These are phyloP conservation scores for Punctularia strigosozonata DNA, from an alignment of 768 basidiomycete genomes.

Conservation along the genomic window DNA sequence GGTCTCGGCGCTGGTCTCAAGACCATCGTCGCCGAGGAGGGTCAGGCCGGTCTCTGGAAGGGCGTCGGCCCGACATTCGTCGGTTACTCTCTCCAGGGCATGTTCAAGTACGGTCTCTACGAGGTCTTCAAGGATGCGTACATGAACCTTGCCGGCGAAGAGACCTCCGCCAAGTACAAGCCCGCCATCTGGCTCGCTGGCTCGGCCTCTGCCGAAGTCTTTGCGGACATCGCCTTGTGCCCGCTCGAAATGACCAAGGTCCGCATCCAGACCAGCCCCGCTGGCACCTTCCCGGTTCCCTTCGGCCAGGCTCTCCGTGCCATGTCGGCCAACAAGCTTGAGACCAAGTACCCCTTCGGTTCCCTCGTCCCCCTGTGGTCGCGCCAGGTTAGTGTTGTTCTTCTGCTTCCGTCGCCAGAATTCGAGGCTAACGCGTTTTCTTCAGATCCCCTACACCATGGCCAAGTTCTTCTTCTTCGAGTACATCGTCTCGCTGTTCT, in stretches of 20 bases:
- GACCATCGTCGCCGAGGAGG: conserved; percentile 68
- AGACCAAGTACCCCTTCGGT: conserved; percentile 79
- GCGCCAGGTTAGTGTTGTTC: conserved; percentile 46
- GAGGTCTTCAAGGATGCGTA: conserved; percentile 93
- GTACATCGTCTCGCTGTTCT: conserved; percentile 78
- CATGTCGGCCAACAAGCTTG: conserved; percentile 54
- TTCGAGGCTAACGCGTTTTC: not conserved
- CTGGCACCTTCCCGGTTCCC: conserved; percentile 65
- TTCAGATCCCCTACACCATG: conserved; percentile 95
- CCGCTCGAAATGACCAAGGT: conserved; percentile 91
- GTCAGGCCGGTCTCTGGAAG: conserved; percentile 83
- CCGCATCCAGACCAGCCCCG: conserved; percentile 74
- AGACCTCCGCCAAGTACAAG: conserved; percentile 69
- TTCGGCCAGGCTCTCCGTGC: conserved; percentile 62
- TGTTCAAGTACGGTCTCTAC: conserved; percentile 98
- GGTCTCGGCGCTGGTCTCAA: conserved; percentile 51
- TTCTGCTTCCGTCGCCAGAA: not conserved
- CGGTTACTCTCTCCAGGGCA: conserved; percentile 91
- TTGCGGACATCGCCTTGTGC: conserved; percentile 94
- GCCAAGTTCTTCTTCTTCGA: conserved; percentile 98
- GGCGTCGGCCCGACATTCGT: conserved; percentile 88
- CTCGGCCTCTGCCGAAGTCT: conserved; percentile 90
- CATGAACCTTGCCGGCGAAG: conserved; percentile 84
- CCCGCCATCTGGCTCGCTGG: conserved; percentile 87
- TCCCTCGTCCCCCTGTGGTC: conserved; percentile 83